Percentiles rank a stretch among this genome's conserved stretches.
Evolutionary conservation across 1,284 basidiomycete genomes (phyloP).

Genomic region (Melanopsichium pennsylvanicum): DNA sequence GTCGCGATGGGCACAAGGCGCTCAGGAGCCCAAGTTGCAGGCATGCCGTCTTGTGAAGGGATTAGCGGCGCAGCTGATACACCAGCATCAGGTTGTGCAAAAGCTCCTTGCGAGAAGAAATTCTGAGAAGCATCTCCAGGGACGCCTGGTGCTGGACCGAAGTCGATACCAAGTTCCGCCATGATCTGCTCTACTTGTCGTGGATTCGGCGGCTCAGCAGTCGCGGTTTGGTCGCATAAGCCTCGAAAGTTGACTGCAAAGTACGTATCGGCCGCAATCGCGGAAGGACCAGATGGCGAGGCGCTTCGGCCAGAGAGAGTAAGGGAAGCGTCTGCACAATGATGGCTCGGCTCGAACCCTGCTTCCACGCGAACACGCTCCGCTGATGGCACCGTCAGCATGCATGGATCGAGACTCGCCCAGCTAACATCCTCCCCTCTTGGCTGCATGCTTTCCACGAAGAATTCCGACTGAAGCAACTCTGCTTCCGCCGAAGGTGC

Average conservation of each 20-base stretch:
- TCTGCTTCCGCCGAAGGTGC: constrained; percentile 2
- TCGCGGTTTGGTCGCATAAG: constrained; percentile 12
- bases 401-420: constrained; percentile 16
- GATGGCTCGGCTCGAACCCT: neutral
- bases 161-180: constrained; percentile 26
- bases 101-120: neutral
- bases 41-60: constrained; percentile 13
- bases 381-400: constrained; percentile 10
- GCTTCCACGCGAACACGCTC: constrained; percentile 26
- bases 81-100: neutral
- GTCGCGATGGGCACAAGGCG: constrained; percentile 4
- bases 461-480: constrained; percentile 28
- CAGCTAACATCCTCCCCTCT: constrained; percentile 1
- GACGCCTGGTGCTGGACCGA: constrained; percentile 5
- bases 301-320: neutral
- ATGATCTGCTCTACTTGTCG: constrained; percentile 29
- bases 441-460: constrained; percentile 8
- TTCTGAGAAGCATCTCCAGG: neutral
- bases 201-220: constrained; percentile 11
- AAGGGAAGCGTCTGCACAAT: neutral
- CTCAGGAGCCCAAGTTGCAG: constrained; percentile 10
- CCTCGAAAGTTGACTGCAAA: constrained; percentile 18
- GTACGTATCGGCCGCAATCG: constrained; percentile 9
- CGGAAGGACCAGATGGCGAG: constrained; percentile 7
- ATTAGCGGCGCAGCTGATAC: constrained; percentile 7